Percentiles rank a stretch among this genome's conserved stretches.
Conservation (phyloP, 2,329 filamentous ascomycete genomes). For the Seiridium unicorne region DNA sequence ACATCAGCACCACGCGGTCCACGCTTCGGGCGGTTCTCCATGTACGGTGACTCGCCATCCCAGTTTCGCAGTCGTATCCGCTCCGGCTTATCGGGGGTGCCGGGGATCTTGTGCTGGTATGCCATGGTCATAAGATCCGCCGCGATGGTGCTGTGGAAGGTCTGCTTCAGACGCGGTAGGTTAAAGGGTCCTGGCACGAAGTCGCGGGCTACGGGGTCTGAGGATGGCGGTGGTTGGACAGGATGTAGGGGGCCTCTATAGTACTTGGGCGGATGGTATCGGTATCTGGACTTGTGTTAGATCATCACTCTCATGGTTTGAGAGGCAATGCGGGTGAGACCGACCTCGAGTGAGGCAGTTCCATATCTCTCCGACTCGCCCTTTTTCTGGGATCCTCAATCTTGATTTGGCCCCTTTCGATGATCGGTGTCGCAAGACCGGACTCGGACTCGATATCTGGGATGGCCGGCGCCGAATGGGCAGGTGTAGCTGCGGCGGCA, state of each 20-base stretch:
- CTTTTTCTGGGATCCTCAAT: slow-evolving; percentile 47
- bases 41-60: slow-evolving; percentile 91
- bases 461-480: slow-evolving; percentile 27
- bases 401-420: slow-evolving; percentile 32
- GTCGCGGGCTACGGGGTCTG: slow-evolving; percentile 82
- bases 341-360: slow-evolving; percentile 24
- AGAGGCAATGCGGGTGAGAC: neutral
- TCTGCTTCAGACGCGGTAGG: slow-evolving; percentile 82
- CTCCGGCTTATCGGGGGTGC: slow-evolving; percentile 53
- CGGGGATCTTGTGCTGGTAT: slow-evolving; percentile 83
- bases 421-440: slow-evolving; percentile 40
- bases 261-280: slow-evolving; percentile 92
- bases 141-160: slow-evolving; percentile 82
- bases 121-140: slow-evolving; percentile 85
- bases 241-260: slow-evolving; percentile 92
- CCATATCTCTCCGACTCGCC: slow-evolving; percentile 26
- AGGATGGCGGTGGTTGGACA: slow-evolving; percentile 81
- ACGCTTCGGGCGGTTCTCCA: slow-evolving; percentile 83
- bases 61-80: slow-evolving; percentile 75
- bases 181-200: slow-evolving; percentile 92
- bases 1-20: slow-evolving; percentile 78
- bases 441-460: slow-evolving; percentile 51
- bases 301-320: neutral
- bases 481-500: slow-evolving; percentile 22
- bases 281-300: slow-evolving; percentile 65